phyloP scores from a whole-genome alignment of 371 early-diverging fungal genomes.

The Apophysomyces ossiformis region DNA sequence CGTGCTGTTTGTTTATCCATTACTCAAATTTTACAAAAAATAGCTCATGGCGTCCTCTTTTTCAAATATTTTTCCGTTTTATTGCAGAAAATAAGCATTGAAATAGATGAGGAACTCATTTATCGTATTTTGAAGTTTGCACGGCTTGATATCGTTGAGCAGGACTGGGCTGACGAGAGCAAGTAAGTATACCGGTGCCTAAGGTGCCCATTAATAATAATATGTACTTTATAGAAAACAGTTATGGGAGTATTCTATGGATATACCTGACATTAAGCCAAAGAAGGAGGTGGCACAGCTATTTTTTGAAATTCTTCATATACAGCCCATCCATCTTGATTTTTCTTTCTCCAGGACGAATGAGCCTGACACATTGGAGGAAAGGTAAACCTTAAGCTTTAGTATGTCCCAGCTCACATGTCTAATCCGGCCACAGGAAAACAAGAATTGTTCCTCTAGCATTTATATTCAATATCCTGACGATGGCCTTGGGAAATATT shows the following conservation, averaged over 20 bases:
- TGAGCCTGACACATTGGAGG: slow-evolving; percentile 64
- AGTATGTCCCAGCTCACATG: background rate
- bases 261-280: slow-evolving; percentile 75
- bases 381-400: slow-evolving; percentile 22
- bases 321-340: slow-evolving; percentile 95
- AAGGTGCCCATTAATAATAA: too few species aligned
- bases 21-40: too few species aligned
- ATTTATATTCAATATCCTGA: slow-evolving; percentile 85
- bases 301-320: slow-evolving; percentile 93
- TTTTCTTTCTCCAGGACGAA: slow-evolving; percentile 93
- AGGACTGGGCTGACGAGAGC: slow-evolving; percentile 39
- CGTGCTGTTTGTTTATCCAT: too few species aligned
- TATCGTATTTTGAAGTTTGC: slow-evolving; percentile 85
- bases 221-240: slow-evolving; percentile 31
- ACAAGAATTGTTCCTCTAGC: slow-evolving; percentile 47
- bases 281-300: slow-evolving; percentile 71
- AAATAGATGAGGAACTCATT: slow-evolving; percentile 91
- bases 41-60: slow-evolving; percentile 86
- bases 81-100: slow-evolving; percentile 90
- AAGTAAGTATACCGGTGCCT: slow-evolving; percentile 17
- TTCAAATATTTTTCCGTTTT: slow-evolving; percentile 90
- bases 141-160: slow-evolving; percentile 71
- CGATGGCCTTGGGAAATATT: slow-evolving; percentile 96
- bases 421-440: background rate
- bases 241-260: slow-evolving; percentile 54